A percentile compares a stretch with the other conserved stretches of the same genome.
Evolutionary conservation across 768 basidiomycete species (phyloP).

Genomic region (Suillus hirtellus): DNA sequence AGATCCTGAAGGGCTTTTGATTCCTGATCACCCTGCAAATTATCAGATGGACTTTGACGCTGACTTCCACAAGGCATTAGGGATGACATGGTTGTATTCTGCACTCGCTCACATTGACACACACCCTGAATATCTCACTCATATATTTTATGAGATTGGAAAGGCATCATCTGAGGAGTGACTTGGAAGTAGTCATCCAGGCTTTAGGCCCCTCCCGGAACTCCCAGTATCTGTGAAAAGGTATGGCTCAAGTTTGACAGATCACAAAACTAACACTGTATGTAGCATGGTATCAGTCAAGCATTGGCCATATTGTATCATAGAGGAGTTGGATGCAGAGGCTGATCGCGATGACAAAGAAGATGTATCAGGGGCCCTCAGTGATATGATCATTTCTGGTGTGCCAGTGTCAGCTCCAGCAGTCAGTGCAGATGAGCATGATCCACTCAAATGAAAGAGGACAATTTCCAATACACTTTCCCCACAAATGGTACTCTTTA

Average conservation of each 20-base stretch:
- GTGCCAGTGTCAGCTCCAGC: too few species aligned
- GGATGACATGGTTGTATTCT: not conserved
- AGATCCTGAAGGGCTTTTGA: not conserved
- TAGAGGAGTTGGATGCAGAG: too few species aligned
- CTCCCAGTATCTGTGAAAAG: not conserved
- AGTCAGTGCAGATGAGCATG: too few species aligned
- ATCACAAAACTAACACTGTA: not conserved
- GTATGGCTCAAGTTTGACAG: not conserved
- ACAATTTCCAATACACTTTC: too few species aligned
- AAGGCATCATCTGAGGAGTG: not conserved
- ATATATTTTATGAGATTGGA: not conserved
- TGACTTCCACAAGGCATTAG: not conserved
- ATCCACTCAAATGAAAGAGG: too few species aligned
- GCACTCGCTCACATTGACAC: not conserved
- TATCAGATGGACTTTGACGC: not conserved
- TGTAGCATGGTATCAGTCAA: not conserved
- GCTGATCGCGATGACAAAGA: too few species aligned
- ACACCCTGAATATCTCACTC: not conserved
- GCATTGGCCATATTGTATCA: too few species aligned
- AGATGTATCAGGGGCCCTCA: too few species aligned
- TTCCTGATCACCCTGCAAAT: not conserved
- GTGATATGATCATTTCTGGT: too few species aligned
- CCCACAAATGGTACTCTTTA: too few species aligned
- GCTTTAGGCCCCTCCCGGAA: not conserved
- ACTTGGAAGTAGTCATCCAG: not conserved